phyloP scores from a whole-genome alignment of 202 grass and related monocot species.

The Cymbopogon flexuosus region DNA sequence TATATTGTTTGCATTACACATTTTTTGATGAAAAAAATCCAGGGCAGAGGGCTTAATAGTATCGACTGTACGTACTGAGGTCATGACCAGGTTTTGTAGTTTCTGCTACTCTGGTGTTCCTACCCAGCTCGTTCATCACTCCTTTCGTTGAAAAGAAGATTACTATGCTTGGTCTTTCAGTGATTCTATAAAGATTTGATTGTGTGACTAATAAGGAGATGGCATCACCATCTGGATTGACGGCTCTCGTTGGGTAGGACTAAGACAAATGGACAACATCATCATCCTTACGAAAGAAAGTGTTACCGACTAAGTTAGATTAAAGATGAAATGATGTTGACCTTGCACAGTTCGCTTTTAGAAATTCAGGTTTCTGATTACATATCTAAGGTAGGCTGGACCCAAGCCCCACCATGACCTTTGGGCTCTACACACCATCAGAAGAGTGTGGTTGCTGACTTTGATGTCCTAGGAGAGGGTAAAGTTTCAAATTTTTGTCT shows the following conservation, averaged over 20 bases:
- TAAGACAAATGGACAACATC: background rate
- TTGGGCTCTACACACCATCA: background rate
- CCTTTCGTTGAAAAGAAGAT: background rate
- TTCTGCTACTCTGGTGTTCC: too few relatives aligned
- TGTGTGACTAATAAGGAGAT: background rate
- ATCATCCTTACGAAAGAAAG: background rate
- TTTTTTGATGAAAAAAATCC: too few relatives aligned
- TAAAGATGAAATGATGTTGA: too few relatives aligned
- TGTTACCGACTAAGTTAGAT: background rate
- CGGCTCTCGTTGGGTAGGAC: background rate
- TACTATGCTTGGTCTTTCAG: background rate
- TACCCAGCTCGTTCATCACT: too few relatives aligned
- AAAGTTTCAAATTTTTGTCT: too few relatives aligned
- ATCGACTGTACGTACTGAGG: too few relatives aligned
- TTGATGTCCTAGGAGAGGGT: background rate
- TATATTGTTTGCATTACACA: too few relatives aligned
- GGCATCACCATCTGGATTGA: background rate
- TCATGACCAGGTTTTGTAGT: too few relatives aligned
- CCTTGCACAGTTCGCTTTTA: background rate
- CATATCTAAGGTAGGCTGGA: background rate
- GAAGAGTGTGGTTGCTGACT: background rate
- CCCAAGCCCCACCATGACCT: background rate
- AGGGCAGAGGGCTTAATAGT: too few relatives aligned
- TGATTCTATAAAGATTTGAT: background rate
- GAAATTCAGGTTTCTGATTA: background rate